Base-by-base conservation (phyloP, 495 filamentous ascomycete genomes). In the Pyrenula massariospora region DNA sequence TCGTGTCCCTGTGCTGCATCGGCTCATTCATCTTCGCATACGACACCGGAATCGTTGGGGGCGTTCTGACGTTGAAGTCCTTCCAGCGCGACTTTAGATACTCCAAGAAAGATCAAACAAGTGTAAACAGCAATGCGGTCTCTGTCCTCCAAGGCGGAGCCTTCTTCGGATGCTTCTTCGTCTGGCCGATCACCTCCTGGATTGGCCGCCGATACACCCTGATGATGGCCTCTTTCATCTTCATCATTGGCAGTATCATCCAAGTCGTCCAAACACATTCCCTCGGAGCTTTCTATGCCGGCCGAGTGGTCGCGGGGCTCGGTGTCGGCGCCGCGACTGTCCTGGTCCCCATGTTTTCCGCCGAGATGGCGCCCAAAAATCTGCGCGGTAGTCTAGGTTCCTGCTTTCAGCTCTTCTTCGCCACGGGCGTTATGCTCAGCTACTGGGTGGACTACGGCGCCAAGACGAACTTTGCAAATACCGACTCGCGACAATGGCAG, bases 311-410 rank as follows among this genome's bases (percentile, higher is more conserved):
- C n/a, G 69, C 73, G 1, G 80, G 80, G 22, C 58, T 84, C 12
- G 81, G 80, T 5, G 70, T 83, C 21, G 81, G 80, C 12, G 72
- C 66, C 21, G 73, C 74, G 2, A 78, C 76, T 0, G 74, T 77
- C 0, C 73, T 79, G 12, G 75, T 81, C 0, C 80, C 81, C 10
- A 77, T 78, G 62, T 80, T 73, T 57, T 74, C 67, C 31, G 70
- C 75, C 8, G 80, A 83, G 59, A 81, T 73, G 67, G 73, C 76
- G 19, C 77, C 78, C 1, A 78, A 77, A 60, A 69, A 75, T 24
- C 73, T 82, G 48, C 69, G 79, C 31, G 79, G 77, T n/a, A 70
- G 73, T 53, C 65, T 79, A 12, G 77, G 73, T 21, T 61, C 63
- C 10, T 65, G 75, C 23, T 73, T 76, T 24, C 76, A 78, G 57